A percentile compares a stretch with the other conserved stretches of the same genome.
phyloP scores from a whole-genome alignment of 129 eudicot species.

The Kitagawia praeruptora region DNA sequence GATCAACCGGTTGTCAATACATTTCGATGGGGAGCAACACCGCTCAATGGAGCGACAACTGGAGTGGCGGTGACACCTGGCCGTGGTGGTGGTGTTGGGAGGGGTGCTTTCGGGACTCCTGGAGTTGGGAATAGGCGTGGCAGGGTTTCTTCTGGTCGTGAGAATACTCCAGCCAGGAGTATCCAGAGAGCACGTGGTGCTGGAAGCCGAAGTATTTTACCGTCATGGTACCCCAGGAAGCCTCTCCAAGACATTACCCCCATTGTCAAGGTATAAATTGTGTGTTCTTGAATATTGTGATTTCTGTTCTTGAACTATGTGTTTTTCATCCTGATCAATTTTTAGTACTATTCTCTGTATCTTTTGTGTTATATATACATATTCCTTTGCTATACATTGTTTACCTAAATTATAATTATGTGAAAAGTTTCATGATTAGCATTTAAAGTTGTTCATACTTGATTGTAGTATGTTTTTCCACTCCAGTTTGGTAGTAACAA shows the following conservation, averaged over 20 bases:
- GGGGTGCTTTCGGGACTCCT: constrained; percentile 32
- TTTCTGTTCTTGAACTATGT: not conserved
- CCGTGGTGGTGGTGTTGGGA: constrained; percentile 19
- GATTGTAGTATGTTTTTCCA: no score
- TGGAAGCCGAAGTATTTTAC: constrained; percentile 32
- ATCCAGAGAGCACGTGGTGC: constrained; percentile 18
- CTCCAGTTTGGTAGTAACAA: no score
- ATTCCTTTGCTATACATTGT: no score
- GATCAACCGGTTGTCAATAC: constrained; percentile 19
- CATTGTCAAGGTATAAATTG: constrained; percentile 44
- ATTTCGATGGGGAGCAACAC: constrained; percentile 36
- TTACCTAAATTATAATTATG: no score
- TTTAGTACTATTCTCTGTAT: no score
- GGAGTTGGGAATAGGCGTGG: constrained; percentile 27
- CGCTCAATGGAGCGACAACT: constrained; percentile 25
- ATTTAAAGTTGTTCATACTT: no score
- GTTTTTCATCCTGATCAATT: no score
- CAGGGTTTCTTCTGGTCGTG: constrained; percentile 22
- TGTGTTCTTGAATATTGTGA: not conserved
- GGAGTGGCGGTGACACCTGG: constrained; percentile 15
- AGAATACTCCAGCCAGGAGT: constrained; percentile 27
- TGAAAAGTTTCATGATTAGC: no score
- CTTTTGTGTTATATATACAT: no score
- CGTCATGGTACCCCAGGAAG: constrained; percentile 73
- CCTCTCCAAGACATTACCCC: constrained; percentile 66